Percentiles rank a stretch among this genome's conserved stretches.
These are phyloP conservation scores for Nothopassalora personata DNA, from an alignment of 2,329 filamentous ascomycete species.

Conservation along the genomic window DNA sequence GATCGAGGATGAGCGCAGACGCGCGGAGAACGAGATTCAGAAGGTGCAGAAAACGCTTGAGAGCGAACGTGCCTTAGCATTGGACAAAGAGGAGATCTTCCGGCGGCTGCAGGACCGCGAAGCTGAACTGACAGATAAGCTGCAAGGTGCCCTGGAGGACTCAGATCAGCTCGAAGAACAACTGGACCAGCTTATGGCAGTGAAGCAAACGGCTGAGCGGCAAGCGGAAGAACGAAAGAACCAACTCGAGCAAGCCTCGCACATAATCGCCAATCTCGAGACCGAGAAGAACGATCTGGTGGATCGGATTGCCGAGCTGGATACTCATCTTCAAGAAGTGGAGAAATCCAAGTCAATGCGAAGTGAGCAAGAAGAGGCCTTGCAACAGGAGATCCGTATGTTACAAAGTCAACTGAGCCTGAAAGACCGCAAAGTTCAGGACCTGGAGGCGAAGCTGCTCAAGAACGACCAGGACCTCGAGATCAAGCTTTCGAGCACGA, in stretches of 20 bases:
- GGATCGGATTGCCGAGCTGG: constrained; percentile 61
- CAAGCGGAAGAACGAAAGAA: constrained; percentile 72
- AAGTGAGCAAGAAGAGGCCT: constrained; percentile 66
- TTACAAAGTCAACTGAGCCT: constrained; percentile 82
- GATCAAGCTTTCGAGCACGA: constrained; percentile 69
- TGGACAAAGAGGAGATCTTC: constrained; percentile 99
- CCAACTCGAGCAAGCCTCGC: constrained; percentile 86
- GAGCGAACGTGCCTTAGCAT: constrained; percentile 86
- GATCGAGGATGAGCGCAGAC: constrained; percentile 84
- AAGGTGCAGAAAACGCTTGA: constrained; percentile 91
- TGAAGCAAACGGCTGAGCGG: constrained; percentile 82
- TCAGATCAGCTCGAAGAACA: constrained; percentile 93
- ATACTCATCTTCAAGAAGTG: constrained; percentile 65
- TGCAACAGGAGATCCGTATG: constrained; percentile 83
- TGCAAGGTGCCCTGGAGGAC: constrained; percentile 85
- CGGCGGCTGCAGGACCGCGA: constrained; percentile 91
- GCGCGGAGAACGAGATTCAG: constrained; percentile 79
- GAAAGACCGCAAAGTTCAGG: constrained; percentile 84
- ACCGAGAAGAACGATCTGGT: constrained; percentile 75
- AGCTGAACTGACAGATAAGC: constrained; percentile 83
- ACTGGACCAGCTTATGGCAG: constrained; percentile 78
- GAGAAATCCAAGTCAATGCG: constrained; percentile 66
- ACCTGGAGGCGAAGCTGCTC: constrained; percentile 77
- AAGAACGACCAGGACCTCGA: constrained; percentile 85
- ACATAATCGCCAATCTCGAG: constrained; percentile 80